Base-by-base conservation (phyloP, 176 grass and related monocot genomes). In the Pontederia paniculata region DNA sequence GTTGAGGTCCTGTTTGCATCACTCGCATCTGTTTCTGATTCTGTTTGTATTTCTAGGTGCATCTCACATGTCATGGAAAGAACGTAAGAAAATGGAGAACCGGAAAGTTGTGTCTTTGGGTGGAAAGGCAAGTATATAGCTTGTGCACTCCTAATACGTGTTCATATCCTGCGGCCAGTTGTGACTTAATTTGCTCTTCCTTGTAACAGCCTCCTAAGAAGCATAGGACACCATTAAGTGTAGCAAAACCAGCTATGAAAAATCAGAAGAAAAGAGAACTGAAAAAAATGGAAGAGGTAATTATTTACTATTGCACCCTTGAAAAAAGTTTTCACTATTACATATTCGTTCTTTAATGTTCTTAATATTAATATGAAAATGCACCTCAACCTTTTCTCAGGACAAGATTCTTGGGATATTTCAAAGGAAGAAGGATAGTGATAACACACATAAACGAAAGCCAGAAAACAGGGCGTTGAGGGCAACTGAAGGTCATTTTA, bases 241-340 rank as follows among this genome's bases (percentile, higher is more conserved):
- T 97, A 10, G 77, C 86, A 58, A 97, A 72, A 67, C 86, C 83
- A 62, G 86, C 86, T 70, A 71, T 97, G 72, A 97, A 97, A 73
- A 97, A 89, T 63, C 79, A 77, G 31, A 81, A 84, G 56, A 83
- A 77, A 74, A 67, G 71, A 46, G 86, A 90, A 42, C 53, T 53
- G 12, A 97, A 74, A 73, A 81, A 90, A 71, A 71, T 77, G 11
- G 93, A 97, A 88, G 80, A 82, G 93, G 86, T 97, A 60, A 60
- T 66, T 57, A 44, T 19, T 43, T 46, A n/a, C 22, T 25, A 37
- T 37, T 37, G 28, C 28, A 37, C 28, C 1, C 7, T 5, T 37
- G 3, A 37, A 37, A 37, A 37, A 6, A 37, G 7, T 37, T 5
- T 37, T 37, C 28, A 37, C 28, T 37, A 6, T 37, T 2, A 57